These are phyloP conservation scores for Rhododendron vialii DNA, from an alignment of 148 eudicot species.

Conservation along the genomic window DNA sequence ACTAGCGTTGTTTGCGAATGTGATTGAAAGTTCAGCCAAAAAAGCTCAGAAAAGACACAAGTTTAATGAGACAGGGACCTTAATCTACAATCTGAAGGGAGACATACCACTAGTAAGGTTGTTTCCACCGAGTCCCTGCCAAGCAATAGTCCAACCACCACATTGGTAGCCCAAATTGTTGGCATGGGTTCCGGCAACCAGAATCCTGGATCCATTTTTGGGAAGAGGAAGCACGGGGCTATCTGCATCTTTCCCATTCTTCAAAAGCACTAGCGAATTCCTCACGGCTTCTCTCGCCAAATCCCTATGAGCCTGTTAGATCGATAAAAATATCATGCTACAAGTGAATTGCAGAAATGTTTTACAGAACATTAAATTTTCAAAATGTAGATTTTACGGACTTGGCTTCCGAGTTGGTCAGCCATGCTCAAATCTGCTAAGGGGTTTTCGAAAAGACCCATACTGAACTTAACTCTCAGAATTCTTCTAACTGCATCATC, in stretches of 20 bases:
- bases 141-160: background rate
- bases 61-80: background rate
- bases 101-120: background rate
- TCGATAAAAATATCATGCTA: background rate
- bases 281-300: slow-evolving; percentile 4
- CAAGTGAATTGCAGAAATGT: background rate
- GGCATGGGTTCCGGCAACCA: slow-evolving; percentile 2
- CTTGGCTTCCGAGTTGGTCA: slow-evolving; percentile 52
- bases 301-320: background rate
- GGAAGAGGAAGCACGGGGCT: background rate
- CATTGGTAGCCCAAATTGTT: slow-evolving; percentile 4
- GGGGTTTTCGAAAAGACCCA: slow-evolving; percentile 67
- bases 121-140: slow-evolving; percentile 3
- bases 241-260: background rate
- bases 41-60: background rate
- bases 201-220: background rate
- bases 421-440: slow-evolving; percentile 45
- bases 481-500: slow-evolving; percentile 66
- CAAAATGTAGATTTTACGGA: slow-evolving; percentile 1
- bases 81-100: background rate
- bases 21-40: background rate
- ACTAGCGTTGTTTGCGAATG: background rate
- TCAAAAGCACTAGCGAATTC: background rate
- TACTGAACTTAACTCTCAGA: slow-evolving; percentile 50
- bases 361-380: background rate